Conservation (phyloP, 805 yeast species). For the Candida awuae region DNA sequence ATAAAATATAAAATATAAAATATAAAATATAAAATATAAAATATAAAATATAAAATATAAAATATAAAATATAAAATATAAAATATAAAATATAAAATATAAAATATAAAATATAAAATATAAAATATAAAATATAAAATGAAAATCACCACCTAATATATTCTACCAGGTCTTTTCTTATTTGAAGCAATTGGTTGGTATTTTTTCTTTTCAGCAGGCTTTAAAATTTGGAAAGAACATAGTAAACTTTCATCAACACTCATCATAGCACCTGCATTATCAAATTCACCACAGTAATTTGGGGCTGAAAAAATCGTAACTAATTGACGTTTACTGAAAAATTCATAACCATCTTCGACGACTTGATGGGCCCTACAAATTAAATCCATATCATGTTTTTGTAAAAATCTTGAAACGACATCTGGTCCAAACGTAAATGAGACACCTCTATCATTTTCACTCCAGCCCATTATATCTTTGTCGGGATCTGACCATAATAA, state of each 20-base stretch:
- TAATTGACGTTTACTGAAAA: constrained; percentile 89
- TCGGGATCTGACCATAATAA: constrained; percentile 98
- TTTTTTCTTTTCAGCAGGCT: constrained; percentile 96
- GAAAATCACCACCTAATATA: constrained; percentile 2
- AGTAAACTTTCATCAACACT: constrained; percentile 92
- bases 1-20: no score
- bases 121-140: neutral
- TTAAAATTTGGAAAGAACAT: constrained; percentile 93
- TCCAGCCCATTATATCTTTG: constrained; percentile 97
- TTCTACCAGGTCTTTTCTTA: constrained; percentile 11
- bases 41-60: no score
- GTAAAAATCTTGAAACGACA: constrained; percentile 91
- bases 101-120: neutral
- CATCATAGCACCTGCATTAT: constrained; percentile 99
- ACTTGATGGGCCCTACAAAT: constrained; percentile 99
- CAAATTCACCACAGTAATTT: constrained; percentile 97
- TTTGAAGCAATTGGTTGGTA: constrained; percentile 24
- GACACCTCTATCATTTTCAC: constrained; percentile 98
- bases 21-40: no score
- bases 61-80: neutral
- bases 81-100: neutral
- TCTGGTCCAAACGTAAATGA: constrained; percentile 99
- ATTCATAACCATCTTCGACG: constrained; percentile 98
- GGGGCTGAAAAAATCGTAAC: constrained; percentile 96
- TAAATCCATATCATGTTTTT: constrained; percentile 95